Evolutionary conservation across 2,329 filamentous ascomycete species (phyloP).

Genomic region (Fusarium luffae): DNA sequence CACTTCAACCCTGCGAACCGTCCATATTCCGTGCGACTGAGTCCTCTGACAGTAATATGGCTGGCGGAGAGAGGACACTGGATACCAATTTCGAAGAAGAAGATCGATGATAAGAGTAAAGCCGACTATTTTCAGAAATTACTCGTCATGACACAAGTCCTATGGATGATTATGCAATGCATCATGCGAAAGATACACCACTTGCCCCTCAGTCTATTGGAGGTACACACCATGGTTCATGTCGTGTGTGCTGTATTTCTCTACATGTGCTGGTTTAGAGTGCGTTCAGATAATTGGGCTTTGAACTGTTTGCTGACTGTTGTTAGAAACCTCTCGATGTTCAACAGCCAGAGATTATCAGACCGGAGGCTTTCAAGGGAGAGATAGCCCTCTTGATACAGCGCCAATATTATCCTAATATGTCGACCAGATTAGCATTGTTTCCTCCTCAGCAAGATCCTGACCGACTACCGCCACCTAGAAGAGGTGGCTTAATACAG

Average conservation of each 20-base stretch:
- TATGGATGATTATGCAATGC: conserved; percentile 53
- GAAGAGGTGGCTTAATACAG: background rate
- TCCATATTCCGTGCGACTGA: conserved; percentile 8
- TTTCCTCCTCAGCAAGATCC: background rate
- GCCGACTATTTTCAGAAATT: conserved; percentile 50
- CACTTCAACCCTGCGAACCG: conserved; percentile 1
- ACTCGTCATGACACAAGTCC: conserved; percentile 52
- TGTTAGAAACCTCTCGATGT: conserved; percentile 34
- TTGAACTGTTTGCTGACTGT: background rate
- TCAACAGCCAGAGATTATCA: background rate
- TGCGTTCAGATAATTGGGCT: background rate
- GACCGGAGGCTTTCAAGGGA: background rate
- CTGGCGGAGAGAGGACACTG: conserved; percentile 21
- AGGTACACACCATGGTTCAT: conserved; percentile 46
- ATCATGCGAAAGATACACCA: conserved; percentile 47
- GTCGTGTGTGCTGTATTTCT: conserved; percentile 35
- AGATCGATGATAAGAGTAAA: conserved; percentile 54
- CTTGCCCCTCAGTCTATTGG: conserved; percentile 52
- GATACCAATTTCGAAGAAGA: conserved; percentile 2
- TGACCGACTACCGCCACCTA: background rate
- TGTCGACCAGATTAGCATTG: background rate
- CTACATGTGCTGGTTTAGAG: conserved; percentile 38
- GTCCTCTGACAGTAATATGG: conserved; percentile 1
- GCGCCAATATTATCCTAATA: conserved; percentile 6
- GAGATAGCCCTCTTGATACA: background rate